Evolutionary conservation across 768 basidiomycete genomes (phyloP).

Genomic region (Amanita muscaria): DNA sequence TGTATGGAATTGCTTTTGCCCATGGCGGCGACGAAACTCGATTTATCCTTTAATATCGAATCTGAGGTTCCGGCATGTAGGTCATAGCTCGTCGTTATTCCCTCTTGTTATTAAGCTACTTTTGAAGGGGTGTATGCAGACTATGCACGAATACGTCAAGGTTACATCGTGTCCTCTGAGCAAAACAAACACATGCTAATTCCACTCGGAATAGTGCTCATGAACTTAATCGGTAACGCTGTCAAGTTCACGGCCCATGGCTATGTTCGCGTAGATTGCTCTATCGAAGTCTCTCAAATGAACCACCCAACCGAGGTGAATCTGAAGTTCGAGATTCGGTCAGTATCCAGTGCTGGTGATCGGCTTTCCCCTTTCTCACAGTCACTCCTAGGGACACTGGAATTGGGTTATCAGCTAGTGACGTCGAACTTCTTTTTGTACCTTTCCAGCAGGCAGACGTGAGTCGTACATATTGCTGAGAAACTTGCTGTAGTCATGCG

Average conservation of each 20-base stretch:
- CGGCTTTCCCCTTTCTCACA: slow-evolving; percentile 16
- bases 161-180: slow-evolving; percentile 20
- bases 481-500: neutral
- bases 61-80: slow-evolving; percentile 56
- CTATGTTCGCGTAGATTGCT: slow-evolving; percentile 54
- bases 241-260: slow-evolving; percentile 65
- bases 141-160: slow-evolving; percentile 67
- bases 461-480: slow-evolving; percentile 10
- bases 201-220: slow-evolving; percentile 38
- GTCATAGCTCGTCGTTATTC: slow-evolving; percentile 10
- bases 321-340: slow-evolving; percentile 64
- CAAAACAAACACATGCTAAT: neutral
- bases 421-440: slow-evolving; percentile 59
- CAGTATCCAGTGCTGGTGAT: slow-evolving; percentile 11
- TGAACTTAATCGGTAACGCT: slow-evolving; percentile 73
- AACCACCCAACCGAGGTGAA: slow-evolving; percentile 34
- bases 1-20: slow-evolving; percentile 71
- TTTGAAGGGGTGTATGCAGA: slow-evolving; percentile 58
- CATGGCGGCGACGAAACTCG: slow-evolving; percentile 67
- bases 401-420: slow-evolving; percentile 58
- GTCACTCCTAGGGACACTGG: slow-evolving; percentile 61
- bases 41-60: slow-evolving; percentile 65
- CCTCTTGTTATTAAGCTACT: slow-evolving; percentile 2
- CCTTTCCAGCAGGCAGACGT: slow-evolving; percentile 73
- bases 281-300: slow-evolving; percentile 33